Conservation (phyloP, 257 asterid species). For the Jacaranda copaia region DNA sequence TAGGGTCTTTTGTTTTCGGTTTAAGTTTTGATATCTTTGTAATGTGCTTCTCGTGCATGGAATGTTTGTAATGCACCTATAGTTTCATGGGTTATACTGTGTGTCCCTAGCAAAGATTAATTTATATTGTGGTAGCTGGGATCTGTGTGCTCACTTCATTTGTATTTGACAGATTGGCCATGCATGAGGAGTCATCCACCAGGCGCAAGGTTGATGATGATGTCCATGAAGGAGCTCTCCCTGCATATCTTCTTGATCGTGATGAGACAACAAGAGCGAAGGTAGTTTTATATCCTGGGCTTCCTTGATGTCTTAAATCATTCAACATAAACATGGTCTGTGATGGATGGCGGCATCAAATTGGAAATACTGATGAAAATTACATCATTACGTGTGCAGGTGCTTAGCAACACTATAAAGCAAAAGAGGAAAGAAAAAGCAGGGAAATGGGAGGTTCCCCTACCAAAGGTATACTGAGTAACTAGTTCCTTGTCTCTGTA, state of each 20-base stretch:
- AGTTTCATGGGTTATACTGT: too few relatives aligned
- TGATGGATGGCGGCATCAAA: not conserved
- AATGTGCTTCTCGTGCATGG: not conserved
- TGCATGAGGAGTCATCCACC: conserved; percentile 88
- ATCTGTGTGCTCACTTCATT: conserved; percentile 22
- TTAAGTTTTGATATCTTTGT: not conserved
- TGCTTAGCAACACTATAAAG: conserved; percentile 91
- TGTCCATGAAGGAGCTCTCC: conserved; percentile 90
- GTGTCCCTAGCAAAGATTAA: not conserved
- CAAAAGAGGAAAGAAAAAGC: conserved; percentile 98
- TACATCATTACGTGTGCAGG: conserved; percentile 49
- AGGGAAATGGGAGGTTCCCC: conserved; percentile 99
- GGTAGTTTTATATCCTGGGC: conserved; percentile 46
- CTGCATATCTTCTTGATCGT: conserved; percentile 98
- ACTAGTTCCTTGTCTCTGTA: conserved; percentile 17
- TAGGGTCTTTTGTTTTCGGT: not conserved
- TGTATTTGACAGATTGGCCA: conserved; percentile 62
- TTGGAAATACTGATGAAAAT: conserved; percentile 5
- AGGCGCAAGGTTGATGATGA: conserved; percentile 91
- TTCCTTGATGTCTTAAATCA: conserved; percentile 5
- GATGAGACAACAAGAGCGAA: conserved; percentile 88
- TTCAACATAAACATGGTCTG: not conserved
- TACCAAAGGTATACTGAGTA: conserved; percentile 76
- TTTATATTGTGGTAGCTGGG: conserved; percentile 10
- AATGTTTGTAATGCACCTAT: too few relatives aligned